Conservation (phyloP, 2,329 filamentous ascomycete species). For the Fusarium pseudocircinatum region DNA sequence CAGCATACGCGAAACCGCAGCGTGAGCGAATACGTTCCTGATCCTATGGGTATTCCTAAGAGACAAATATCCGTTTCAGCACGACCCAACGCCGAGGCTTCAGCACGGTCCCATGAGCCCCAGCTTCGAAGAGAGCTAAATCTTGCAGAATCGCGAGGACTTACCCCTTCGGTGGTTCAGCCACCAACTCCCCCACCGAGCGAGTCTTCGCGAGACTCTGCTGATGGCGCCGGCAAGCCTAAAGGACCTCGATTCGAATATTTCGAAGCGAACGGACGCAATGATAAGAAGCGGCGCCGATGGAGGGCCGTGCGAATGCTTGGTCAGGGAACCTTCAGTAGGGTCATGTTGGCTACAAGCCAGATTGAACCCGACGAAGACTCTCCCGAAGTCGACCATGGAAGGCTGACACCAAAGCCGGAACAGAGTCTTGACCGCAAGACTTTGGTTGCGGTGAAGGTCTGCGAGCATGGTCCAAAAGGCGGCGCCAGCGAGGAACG, state of each 20-base stretch:
- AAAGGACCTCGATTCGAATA: slow-evolving; percentile 64
- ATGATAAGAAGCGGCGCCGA: slow-evolving; percentile 74
- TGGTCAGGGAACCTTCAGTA: slow-evolving; percentile 95
- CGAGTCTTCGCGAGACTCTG: slow-evolving; percentile 67
- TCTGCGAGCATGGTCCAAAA: slow-evolving; percentile 93
- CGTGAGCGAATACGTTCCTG: slow-evolving; percentile 87
- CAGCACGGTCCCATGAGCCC: slow-evolving; percentile 51
- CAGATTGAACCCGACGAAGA: slow-evolving; percentile 67
- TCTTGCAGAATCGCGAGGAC: slow-evolving; percentile 79
- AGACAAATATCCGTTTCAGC: slow-evolving; percentile 79
- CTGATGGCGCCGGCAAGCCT: slow-evolving; percentile 53
- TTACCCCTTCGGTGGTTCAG: slow-evolving; percentile 67
- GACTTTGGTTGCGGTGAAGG: slow-evolving; percentile 91
- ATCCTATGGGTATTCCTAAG: slow-evolving; percentile 72
- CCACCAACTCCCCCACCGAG: slow-evolving; percentile 86
- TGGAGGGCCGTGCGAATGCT: slow-evolving; percentile 85
- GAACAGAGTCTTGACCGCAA: slow-evolving; percentile 65
- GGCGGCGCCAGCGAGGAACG: slow-evolving; percentile 93
- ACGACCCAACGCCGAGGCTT: slow-evolving; percentile 54
- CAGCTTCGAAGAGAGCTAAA: slow-evolving; percentile 79
- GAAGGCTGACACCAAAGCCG: slow-evolving; percentile 44
- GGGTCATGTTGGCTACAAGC: slow-evolving; percentile 89
- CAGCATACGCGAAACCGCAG: slow-evolving; percentile 79
- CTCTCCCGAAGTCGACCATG: slow-evolving; percentile 49
- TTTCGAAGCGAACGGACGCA: slow-evolving; percentile 74